A percentile compares a stretch with the other conserved stretches of the same genome.
These are phyloP conservation scores for Yarrowia sp. DNA, from an alignment of 805 yeast species.

Conservation along the genomic window DNA sequence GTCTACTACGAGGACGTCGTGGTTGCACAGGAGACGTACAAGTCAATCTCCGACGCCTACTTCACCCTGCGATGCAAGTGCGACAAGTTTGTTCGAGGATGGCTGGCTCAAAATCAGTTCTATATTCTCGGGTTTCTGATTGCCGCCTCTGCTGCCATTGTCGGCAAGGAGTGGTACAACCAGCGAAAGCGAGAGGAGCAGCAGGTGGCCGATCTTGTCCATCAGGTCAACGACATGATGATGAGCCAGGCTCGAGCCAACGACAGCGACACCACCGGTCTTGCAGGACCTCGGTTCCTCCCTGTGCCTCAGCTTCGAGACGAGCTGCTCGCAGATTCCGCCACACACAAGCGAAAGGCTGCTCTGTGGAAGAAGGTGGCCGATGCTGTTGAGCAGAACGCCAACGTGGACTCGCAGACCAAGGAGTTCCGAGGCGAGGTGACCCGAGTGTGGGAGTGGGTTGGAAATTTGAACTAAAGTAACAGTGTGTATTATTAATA, in stretches of 20 bases:
- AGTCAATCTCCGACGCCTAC: conserved; percentile 39
- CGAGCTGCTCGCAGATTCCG: conserved; percentile 11
- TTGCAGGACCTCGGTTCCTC: conserved; percentile 17
- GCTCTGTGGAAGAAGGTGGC: conserved; percentile 63
- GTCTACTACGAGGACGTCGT: conserved; percentile 29
- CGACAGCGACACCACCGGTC: conserved; percentile 12
- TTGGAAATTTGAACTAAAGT: conserved; percentile 52
- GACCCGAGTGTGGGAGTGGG: conserved; percentile 87
- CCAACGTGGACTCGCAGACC: conserved; percentile 66
- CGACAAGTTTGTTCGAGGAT: conserved; percentile 37
- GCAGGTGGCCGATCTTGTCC: conserved; percentile 16
- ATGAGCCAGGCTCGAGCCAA: conserved; percentile 1
- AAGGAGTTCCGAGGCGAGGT: conserved; percentile 84
- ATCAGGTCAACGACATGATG: conserved; percentile 1
- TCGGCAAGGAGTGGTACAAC: conserved; percentile 15
- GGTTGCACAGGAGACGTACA: conserved; percentile 25
- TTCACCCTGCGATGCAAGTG: conserved; percentile 35
- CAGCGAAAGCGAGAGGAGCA: conserved; percentile 27
- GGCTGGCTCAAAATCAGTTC: conserved; percentile 38
- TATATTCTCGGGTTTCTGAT: conserved; percentile 37
- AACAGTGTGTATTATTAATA: conserved; percentile 18
- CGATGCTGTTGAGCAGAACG: conserved; percentile 65
- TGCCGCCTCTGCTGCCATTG: conserved; percentile 16
- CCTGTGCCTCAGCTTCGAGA: conserved; percentile 34
- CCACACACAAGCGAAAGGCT: conserved; percentile 19